Evolutionary conservation across 1,284 basidiomycete species (phyloP), one percentile per base, ranked within the genome.

Genomic region (Rhodotorula sp.): DNA sequence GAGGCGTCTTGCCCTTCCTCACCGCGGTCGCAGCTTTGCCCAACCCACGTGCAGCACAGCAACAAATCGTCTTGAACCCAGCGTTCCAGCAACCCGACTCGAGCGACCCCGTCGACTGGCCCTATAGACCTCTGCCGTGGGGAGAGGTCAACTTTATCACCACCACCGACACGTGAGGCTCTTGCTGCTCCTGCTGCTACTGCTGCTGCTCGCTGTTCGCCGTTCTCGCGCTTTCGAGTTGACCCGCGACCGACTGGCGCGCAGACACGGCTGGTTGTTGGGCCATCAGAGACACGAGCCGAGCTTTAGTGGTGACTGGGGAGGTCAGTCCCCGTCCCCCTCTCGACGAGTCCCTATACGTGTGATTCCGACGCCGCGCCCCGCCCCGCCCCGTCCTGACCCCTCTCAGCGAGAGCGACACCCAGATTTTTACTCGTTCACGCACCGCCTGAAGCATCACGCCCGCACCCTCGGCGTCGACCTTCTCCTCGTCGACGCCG

Each of bases 231-330:
- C 34, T 34, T 34, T n/a, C n/a, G 18, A 18, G 23, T 50, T 23
- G 49, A 23, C 18, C 34, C 28, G 28, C 28, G 34, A n/a, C 47
- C 23, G 19, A 21, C 31, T 19, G 3, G 26, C 10, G 18, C 15
- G 21, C 61, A 78, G 72, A 2, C 79, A 78, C 62, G 77, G 78
- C 62, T 79, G 79, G 79, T 66, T 79, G 1, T 57, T 77, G 2
- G 78, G 79, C 2, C 78, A 79, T 48, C 73, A 76, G 45, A 60
- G 67, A n/a, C 62, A 71, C 62, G 79, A 79, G 58, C 67, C 73
- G 1, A 61, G 59, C 66, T 79, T 75, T 60, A 75, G 71, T 5
- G 79, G 77, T 6, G 77, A 78, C 57, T 77, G 77, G 66, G 79
- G 38, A 38, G 73, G 49, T 38, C 8, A 2, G 10, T 18, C 14